Conservation (phyloP, 164 flowering plant genomes). For the Euptelea pleiosperma region DNA sequence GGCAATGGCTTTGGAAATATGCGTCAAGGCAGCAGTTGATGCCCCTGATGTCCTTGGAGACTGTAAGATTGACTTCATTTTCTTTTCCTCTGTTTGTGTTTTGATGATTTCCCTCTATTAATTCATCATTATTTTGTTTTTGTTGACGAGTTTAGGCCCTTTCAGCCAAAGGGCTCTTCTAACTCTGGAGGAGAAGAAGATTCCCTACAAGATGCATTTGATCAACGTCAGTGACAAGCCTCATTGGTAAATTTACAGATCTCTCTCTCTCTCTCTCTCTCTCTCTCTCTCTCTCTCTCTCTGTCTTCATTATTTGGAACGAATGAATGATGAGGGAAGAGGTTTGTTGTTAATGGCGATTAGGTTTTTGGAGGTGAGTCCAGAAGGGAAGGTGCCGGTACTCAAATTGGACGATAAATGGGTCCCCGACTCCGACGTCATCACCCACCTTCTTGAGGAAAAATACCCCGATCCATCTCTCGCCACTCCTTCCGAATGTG, state of each 20-base stretch:
- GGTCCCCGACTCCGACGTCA: conserved; percentile 82
- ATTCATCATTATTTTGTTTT: too few species aligned
- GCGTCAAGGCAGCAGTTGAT: conserved; percentile 77
- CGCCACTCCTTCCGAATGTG: conserved; percentile 51
- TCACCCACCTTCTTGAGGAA: conserved; percentile 68
- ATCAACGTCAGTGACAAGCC: conserved; percentile 63
- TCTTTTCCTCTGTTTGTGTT: neutral
- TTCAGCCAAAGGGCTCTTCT: conserved; percentile 72
- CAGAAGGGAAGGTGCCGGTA: conserved; percentile 88
- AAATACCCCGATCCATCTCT: conserved; percentile 72
- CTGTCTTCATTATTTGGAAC: too few species aligned
- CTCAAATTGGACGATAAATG: conserved; percentile 67
- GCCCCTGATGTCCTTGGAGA: conserved; percentile 76
- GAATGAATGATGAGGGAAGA: neutral
- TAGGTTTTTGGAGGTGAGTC: conserved; percentile 74
- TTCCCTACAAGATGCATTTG: conserved; percentile 57
- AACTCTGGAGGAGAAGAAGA: conserved; percentile 84
- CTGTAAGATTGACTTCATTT: conserved; percentile 41
- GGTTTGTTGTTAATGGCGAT: conserved; percentile 4
- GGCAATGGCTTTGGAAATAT: conserved; percentile 64
- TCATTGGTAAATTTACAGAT: conserved; percentile 51
- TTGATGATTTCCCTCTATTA: neutral
- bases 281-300: too few species aligned
- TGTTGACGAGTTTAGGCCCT: conserved; percentile 26
- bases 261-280: too few species aligned